phyloP scores from a whole-genome alignment of 2,329 filamentous ascomycete species.

The Colletotrichum navitas region DNA sequence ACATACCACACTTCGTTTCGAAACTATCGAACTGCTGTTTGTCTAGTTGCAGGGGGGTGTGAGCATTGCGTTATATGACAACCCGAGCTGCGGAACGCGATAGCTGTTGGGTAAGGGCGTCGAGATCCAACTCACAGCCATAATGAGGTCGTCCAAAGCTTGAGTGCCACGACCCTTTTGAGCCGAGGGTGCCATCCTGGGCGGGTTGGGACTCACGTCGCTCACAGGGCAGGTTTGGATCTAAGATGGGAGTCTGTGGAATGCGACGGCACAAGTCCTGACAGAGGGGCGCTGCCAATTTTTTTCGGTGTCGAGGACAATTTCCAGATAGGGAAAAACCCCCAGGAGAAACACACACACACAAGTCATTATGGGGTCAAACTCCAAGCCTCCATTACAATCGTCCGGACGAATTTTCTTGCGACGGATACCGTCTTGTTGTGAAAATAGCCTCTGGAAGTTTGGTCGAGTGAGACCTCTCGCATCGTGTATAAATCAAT shows the following conservation, averaged over 20 bases:
- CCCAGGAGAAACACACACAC: not conserved
- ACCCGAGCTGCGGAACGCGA: not conserved
- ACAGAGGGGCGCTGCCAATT: not conserved
- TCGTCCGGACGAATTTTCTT: not conserved
- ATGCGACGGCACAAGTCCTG: not conserved
- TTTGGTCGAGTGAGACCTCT: not conserved
- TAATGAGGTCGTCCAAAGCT: slow-evolving; percentile 64
- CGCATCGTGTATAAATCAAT: not conserved
- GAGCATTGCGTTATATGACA: slow-evolving; percentile 10
- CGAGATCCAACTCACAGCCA: slow-evolving; percentile 60
- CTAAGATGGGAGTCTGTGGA: not conserved
- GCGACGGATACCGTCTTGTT: not conserved
- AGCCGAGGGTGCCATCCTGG: slow-evolving; percentile 20
- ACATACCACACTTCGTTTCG: slow-evolving; percentile 88
- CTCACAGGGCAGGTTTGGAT: not conserved
- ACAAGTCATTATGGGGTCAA: not conserved
- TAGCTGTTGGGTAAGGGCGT: not conserved
- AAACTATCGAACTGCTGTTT: slow-evolving; percentile 92
- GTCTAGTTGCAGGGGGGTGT: slow-evolving; percentile 65
- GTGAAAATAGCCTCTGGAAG: not conserved
- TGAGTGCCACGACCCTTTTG: slow-evolving; percentile 19
- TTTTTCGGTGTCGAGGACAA: slow-evolving; percentile 5
- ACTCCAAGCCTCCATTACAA: not conserved
- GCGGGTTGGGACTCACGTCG: slow-evolving; percentile 1
- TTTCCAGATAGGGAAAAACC: not conserved